A percentile compares a stretch with the other conserved stretches of the same genome.
These are phyloP conservation scores for Cynanchum wilfordii DNA, from an alignment of 257 asterid species.

Conservation along the genomic window DNA sequence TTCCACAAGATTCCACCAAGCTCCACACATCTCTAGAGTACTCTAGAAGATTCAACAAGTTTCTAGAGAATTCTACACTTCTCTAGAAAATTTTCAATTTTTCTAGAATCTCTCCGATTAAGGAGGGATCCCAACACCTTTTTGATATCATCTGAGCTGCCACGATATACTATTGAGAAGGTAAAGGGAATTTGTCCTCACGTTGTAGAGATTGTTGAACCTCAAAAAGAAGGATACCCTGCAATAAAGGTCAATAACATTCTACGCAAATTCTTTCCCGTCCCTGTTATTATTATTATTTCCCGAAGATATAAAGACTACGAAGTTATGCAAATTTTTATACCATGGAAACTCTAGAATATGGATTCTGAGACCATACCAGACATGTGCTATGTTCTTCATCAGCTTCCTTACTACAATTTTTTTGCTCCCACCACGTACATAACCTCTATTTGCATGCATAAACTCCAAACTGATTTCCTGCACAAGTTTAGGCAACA, in stretches of 20 bases:
- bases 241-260: conserved; percentile 46
- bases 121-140: too few relatives aligned
- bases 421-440: not conserved
- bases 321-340: not conserved
- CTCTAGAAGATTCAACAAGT: too few relatives aligned
- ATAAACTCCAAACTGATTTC: not conserved
- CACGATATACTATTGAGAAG: conserved; percentile 49
- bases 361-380: not conserved
- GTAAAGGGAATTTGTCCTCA: conserved; percentile 56
- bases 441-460: not conserved
- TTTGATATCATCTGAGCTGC: conserved; percentile 42
- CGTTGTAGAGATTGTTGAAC: conserved; percentile 56
- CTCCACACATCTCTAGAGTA: too few relatives aligned
- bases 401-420: not conserved
- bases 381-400: not conserved
- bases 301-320: too few relatives aligned
- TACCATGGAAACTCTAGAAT: not conserved
- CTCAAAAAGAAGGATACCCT: conserved; percentile 58
- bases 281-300: too few relatives aligned
- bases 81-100: too few relatives aligned
- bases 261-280: not conserved
- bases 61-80: too few relatives aligned
- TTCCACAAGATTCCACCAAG: too few relatives aligned
- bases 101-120: too few relatives aligned
- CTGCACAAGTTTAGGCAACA: not conserved